Percentiles rank a stretch among this genome's conserved stretches.
These are phyloP conservation scores for Iris macrosiphon DNA, from an alignment of 106 monocot genomes.

Conservation along the genomic window DNA sequence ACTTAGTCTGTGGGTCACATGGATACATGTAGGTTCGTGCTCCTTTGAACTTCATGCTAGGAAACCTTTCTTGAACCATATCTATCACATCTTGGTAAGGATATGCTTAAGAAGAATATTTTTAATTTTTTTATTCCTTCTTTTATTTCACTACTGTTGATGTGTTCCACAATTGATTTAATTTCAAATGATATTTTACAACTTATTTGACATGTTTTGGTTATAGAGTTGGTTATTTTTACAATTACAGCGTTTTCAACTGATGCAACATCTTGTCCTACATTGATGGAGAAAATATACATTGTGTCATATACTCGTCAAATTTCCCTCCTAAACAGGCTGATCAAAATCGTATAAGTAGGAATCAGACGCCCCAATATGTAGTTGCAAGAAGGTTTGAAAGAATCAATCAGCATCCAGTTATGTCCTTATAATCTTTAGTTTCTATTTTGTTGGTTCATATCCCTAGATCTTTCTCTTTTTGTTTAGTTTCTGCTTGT, in stretches of 20 bases:
- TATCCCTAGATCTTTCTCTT: conserved; percentile 1
- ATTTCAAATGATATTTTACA: too few species aligned
- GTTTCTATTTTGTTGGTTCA: background rate
- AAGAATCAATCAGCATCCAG: conserved; percentile 96
- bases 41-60: too few species aligned
- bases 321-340: conserved; percentile 27
- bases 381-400: conserved; percentile 75
- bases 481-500: background rate
- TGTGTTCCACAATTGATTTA: too few species aligned
- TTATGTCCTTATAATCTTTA: conserved; percentile 20
- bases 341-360: conserved; percentile 65
- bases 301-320: background rate
- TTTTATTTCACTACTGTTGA: too few species aligned
- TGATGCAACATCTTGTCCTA: background rate
- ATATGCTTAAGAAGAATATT: too few species aligned
- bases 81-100: too few species aligned
- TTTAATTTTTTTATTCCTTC: too few species aligned
- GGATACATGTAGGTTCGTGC: too few species aligned
- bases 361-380: conserved; percentile 78
- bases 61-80: too few species aligned
- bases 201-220: background rate
- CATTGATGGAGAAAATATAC: background rate
- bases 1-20: too few species aligned
- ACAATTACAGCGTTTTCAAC: too few species aligned
- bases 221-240: background rate